Evolutionary conservation across 1,284 basidiomycete species (phyloP).

Genomic region (Trametes pubescens): DNA sequence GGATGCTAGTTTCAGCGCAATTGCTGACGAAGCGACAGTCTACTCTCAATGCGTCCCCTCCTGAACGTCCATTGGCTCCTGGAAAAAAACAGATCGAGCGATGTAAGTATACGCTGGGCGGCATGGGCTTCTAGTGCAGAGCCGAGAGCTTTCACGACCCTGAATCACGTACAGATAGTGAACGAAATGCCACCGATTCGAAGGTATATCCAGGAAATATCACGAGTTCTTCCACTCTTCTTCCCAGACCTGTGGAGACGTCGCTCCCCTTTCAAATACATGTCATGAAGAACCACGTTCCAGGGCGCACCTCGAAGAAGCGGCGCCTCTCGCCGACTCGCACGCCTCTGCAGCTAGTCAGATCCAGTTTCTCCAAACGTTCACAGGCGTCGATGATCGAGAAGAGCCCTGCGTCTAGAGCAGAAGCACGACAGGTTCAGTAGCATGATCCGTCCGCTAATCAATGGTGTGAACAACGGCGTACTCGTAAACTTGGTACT

Average conservation of each 20-base stretch:
- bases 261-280: background rate
- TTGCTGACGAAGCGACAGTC: constrained; percentile 38
- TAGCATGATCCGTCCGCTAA: background rate
- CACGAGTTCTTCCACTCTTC: constrained; percentile 40
- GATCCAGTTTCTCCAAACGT: constrained; percentile 58
- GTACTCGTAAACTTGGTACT: constrained; percentile 65
- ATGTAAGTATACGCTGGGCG: background rate
- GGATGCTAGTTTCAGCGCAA: background rate
- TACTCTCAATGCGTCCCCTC: constrained; percentile 56
- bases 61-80: constrained; percentile 1
- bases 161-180: background rate
- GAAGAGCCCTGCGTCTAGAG: constrained; percentile 62
- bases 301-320: constrained; percentile 66
- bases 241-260: constrained; percentile 55
- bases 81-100: background rate
- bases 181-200: background rate
- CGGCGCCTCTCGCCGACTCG: constrained; percentile 62
- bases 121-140: background rate
- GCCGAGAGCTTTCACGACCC: background rate
- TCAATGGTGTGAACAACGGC: constrained; percentile 42
- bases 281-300: constrained; percentile 2
- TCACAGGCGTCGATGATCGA: constrained; percentile 65
- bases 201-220: background rate
- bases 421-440: background rate
- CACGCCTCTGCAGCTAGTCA: constrained; percentile 74